Evolutionary conservation across 192 early-diverging fungal species (phyloP).

Genomic region (Podila minutissima): DNA sequence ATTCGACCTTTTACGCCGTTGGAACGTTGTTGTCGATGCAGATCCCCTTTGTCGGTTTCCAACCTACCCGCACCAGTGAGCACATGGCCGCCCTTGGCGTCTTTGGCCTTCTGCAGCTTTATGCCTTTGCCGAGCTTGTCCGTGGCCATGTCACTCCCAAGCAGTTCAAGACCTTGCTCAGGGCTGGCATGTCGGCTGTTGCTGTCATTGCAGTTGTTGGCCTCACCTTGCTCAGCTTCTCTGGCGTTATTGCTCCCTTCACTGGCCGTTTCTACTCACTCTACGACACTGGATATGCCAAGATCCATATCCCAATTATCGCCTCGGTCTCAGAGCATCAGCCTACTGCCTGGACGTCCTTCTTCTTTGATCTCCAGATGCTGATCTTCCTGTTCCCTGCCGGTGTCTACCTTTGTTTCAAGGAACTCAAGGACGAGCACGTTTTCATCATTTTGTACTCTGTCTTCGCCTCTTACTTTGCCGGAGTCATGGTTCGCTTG

Average conservation of each 20-base stretch:
- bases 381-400: conserved; percentile 98
- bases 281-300: conserved; percentile 99
- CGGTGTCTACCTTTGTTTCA: conserved; percentile 98
- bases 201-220: conserved; percentile 63
- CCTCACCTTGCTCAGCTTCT: conserved; percentile 79
- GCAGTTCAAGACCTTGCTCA: conserved; percentile 88
- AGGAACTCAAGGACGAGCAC: conserved; percentile 93
- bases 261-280: conserved; percentile 99
- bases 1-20: conserved; percentile 97
- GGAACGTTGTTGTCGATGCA: conserved; percentile 98
- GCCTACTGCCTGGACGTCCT: conserved; percentile 98
- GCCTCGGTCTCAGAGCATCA: conserved; percentile 99
- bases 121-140: conserved; percentile 90
- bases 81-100: conserved; percentile 99
- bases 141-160: conserved; percentile 80
- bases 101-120: conserved; percentile 96
- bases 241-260: conserved; percentile 95
- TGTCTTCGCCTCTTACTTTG: conserved; percentile 99
- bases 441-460: conserved; percentile 98
- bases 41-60: conserved; percentile 99
- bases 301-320: conserved; percentile 99
- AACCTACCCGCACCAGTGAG: conserved; percentile 95
- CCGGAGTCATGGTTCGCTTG: conserved; percentile 99
- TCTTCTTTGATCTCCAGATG: conserved; percentile 99
- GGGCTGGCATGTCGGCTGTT: conserved; percentile 64